Conservation (phyloP, 768 basidiomycete genomes). For the Amanita muscaria region DNA sequence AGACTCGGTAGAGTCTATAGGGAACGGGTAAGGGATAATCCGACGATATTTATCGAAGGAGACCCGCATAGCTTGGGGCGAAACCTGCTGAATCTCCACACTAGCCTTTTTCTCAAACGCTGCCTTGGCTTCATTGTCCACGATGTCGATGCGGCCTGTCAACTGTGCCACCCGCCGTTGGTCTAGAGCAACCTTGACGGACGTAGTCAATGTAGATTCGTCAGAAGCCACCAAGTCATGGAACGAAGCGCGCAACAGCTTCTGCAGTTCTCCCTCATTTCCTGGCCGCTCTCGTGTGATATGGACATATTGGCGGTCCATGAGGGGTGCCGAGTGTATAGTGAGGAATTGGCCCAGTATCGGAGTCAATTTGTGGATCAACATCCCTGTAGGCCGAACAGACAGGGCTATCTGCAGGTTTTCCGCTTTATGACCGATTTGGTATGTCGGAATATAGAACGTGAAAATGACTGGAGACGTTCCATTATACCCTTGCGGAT, state of each 20-base stretch:
- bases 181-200: constrained; percentile 1
- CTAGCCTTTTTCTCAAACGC: constrained; percentile 16
- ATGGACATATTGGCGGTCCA: constrained; percentile 18
- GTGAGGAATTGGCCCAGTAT: constrained; percentile 17
- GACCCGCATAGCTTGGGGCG: constrained; percentile 26
- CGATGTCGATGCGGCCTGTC: constrained; percentile 16
- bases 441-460: constrained; percentile 18
- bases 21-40: constrained; percentile 33
- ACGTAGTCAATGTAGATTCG: neutral
- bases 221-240: neutral
- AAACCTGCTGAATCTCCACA: constrained; percentile 18
- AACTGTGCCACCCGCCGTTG: constrained; percentile 10
- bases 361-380: constrained; percentile 3
- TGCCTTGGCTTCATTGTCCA: constrained; percentile 11
- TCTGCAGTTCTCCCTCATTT: constrained; percentile 3
- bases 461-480: constrained; percentile 16
- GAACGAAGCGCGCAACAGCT: constrained; percentile 1
- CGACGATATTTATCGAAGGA: constrained; percentile 19
- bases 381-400: constrained; percentile 6
- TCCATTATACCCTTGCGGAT: constrained; percentile 15
- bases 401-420: constrained; percentile 10
- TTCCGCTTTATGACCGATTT: constrained; percentile 11
- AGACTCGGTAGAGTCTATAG: constrained; percentile 26
- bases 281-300: constrained; percentile 10
- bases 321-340: constrained; percentile 17